A percentile compares a stretch with the other conserved stretches of the same genome.
These are phyloP conservation scores for Xylariaceae sp. DNA, from an alignment of 2,329 filamentous ascomycete species.

Conservation along the genomic window DNA sequence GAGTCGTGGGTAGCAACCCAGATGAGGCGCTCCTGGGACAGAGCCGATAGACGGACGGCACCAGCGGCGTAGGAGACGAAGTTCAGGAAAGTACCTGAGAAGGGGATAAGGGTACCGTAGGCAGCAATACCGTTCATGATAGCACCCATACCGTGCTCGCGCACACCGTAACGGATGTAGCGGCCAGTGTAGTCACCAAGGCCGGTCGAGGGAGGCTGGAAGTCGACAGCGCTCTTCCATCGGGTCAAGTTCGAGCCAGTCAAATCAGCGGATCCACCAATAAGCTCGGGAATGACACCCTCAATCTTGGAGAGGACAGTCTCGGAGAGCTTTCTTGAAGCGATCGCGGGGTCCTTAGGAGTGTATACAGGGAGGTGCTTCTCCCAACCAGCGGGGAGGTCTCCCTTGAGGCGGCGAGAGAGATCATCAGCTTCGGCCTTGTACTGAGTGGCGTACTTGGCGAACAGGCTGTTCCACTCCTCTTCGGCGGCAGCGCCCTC, in stretches of 20 bases:
- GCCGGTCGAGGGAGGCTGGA: conserved; percentile 81
- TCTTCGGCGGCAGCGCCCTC: conserved; percentile 84
- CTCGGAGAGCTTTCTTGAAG: conserved; percentile 95
- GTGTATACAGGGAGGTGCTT: conserved; percentile 89
- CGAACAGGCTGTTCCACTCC: conserved; percentile 91
- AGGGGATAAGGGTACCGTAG: conserved; percentile 92
- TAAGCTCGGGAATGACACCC: conserved; percentile 74
- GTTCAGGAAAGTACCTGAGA: conserved; percentile 96
- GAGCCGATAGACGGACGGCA: conserved; percentile 85
- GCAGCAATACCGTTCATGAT: conserved; percentile 93
- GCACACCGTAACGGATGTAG: conserved; percentile 88
- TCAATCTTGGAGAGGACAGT: conserved; percentile 85
- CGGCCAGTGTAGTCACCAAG: conserved; percentile 88
- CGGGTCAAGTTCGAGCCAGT: conserved; percentile 98
- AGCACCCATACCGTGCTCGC: conserved; percentile 87
- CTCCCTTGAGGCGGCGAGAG: conserved; percentile 68
- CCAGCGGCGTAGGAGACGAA: conserved; percentile 98
- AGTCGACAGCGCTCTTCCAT: conserved; percentile 95
- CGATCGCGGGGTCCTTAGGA: conserved; percentile 73
- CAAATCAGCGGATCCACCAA: conserved; percentile 95
- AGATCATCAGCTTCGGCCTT: conserved; percentile 76
- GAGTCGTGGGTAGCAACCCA: conserved; percentile 98
- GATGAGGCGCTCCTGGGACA: conserved; percentile 86
- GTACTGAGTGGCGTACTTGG: conserved; percentile 77
- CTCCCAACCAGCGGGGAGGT: conserved; percentile 95